These are phyloP conservation scores for Oryza meridionalis DNA, from an alignment of 176 grass and related monocot species.

Conservation along the genomic window DNA sequence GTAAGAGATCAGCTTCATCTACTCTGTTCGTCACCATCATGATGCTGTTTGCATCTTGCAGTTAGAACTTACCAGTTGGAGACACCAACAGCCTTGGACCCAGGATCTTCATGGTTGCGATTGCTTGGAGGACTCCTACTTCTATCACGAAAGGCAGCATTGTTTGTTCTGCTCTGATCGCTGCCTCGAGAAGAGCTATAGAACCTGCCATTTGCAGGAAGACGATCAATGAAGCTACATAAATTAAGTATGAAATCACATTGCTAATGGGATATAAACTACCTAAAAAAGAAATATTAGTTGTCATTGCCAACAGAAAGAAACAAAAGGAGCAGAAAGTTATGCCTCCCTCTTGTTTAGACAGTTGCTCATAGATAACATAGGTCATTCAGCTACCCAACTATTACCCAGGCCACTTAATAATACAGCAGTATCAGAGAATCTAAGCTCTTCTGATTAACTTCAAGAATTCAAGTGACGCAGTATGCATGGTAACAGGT, in stretches of 20 bases:
- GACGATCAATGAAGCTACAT: neutral
- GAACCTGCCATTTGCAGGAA: slow-evolving; percentile 46
- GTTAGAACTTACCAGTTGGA: slow-evolving; percentile 49
- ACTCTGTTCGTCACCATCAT: slow-evolving; percentile 41
- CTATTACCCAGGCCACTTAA: neutral
- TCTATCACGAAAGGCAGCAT: slow-evolving; percentile 35
- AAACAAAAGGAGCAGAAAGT: neutral
- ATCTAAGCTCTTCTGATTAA: neutral
- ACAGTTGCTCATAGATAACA: neutral
- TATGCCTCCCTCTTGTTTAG: neutral
- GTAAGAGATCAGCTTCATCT: slow-evolving; percentile 38
- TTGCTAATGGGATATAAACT: neutral
- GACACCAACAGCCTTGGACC: slow-evolving; percentile 46
- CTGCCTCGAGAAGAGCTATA: slow-evolving; percentile 40
- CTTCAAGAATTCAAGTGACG: slow-evolving; percentile 14
- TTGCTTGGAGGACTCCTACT: slow-evolving; percentile 57
- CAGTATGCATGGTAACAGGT: neutral
- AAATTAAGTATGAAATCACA: slow-evolving; percentile 8
- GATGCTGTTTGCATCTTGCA: slow-evolving; percentile 15
- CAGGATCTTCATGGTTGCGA: neutral
- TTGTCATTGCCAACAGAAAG: neutral
- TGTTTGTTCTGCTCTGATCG: slow-evolving; percentile 37
- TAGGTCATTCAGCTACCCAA: neutral
- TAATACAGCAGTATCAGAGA: slow-evolving; percentile 5
- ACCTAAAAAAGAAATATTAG: neutral